A percentile compares a stretch with the other conserved stretches of the same genome.
phyloP scores from a whole-genome alignment of 495 filamentous ascomycete species.

The Penicillium lividum region DNA sequence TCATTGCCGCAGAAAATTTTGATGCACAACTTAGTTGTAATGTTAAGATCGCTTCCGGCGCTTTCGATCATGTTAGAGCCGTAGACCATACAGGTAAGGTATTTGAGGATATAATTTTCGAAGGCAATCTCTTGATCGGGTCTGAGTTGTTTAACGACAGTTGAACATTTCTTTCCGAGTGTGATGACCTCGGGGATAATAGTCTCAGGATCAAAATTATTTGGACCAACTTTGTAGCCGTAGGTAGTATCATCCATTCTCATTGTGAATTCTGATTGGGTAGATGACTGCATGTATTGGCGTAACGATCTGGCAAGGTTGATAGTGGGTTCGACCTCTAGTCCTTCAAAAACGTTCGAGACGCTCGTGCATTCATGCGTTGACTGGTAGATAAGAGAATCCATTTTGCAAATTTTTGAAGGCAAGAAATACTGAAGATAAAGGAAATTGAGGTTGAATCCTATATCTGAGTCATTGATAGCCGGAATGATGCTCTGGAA shows the following conservation, averaged over 20 bases:
- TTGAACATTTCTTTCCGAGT: constrained; percentile 2
- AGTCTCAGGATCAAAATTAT: constrained; percentile 2
- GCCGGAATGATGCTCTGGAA: too few relatives aligned
- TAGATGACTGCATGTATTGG: too few relatives aligned
- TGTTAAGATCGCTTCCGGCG: neutral
- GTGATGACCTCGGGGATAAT: constrained; percentile 7
- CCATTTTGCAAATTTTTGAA: too few relatives aligned
- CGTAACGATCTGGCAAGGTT: too few relatives aligned
- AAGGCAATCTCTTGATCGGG: neutral
- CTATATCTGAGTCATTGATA: too few relatives aligned
- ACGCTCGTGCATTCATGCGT: too few relatives aligned
- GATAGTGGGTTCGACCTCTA: too few relatives aligned
- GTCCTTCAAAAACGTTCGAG: too few relatives aligned
- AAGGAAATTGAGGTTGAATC: too few relatives aligned
- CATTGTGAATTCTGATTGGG: too few relatives aligned
- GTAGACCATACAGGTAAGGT: constrained; percentile 11
- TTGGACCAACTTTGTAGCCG: constrained; percentile 4
- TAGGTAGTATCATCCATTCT: neutral
- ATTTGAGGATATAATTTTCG: constrained; percentile 4
- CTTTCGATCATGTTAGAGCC: constrained; percentile 15
- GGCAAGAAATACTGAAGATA: too few relatives aligned
- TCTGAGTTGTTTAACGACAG: neutral
- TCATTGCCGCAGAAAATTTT: neutral
- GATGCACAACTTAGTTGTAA: constrained; percentile 8
- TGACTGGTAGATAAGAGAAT: too few relatives aligned